Evolutionary conservation across 805 yeast genomes (phyloP).

Genomic region (Jamesozyma gamospora): DNA sequence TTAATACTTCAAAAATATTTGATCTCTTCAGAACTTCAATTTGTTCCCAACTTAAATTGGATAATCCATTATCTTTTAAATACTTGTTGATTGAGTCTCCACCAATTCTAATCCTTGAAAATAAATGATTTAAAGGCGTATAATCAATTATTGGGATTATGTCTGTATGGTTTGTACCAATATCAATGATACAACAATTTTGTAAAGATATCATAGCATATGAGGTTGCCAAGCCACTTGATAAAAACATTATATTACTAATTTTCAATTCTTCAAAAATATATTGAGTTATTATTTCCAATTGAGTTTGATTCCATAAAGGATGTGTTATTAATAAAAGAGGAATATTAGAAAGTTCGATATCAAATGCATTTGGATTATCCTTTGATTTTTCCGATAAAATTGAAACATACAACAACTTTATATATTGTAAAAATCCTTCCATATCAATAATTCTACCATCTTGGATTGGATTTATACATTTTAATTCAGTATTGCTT

Average conservation of each 20-base stretch:
- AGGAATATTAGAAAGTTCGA: constrained; percentile 44
- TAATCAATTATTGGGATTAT: constrained; percentile 73
- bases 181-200: constrained; percentile 66
- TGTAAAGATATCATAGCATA: constrained; percentile 63
- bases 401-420: constrained; percentile 39
- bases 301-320: constrained; percentile 56
- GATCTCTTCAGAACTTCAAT: constrained; percentile 69
- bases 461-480: constrained; percentile 50
- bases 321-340: constrained; percentile 56
- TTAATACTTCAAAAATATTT: constrained; percentile 67
- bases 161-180: constrained; percentile 69
- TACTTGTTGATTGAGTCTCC: constrained; percentile 52
- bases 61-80: constrained; percentile 40
- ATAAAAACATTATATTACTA: constrained; percentile 61
- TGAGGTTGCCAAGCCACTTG: constrained; percentile 56
- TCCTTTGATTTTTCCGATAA: constrained; percentile 17
- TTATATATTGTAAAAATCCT: constrained; percentile 57
- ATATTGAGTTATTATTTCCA: constrained; percentile 65
- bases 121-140: constrained; percentile 48
- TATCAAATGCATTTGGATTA: constrained; percentile 20
- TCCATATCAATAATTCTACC: constrained; percentile 58
- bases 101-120: constrained; percentile 44
- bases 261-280: constrained; percentile 65
- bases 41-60: constrained; percentile 46
- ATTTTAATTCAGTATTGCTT: constrained; percentile 15